A percentile compares a stretch with the other conserved stretches of the same genome.
Evolutionary conservation across 306 rosid species (phyloP).

Genomic region (Begonia peltatifolia): DNA sequence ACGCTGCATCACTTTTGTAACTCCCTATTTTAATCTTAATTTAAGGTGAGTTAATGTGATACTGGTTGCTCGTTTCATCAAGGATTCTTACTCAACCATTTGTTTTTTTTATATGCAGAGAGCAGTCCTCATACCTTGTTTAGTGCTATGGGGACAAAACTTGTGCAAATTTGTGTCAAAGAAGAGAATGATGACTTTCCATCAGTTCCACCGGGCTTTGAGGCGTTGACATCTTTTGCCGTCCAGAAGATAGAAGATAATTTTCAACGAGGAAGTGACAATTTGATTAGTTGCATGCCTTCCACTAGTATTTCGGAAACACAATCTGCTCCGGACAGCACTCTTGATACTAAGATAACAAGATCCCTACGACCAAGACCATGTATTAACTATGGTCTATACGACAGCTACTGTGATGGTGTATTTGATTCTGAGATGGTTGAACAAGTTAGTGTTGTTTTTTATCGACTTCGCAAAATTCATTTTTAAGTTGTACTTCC

Average conservation of each 20-base stretch:
- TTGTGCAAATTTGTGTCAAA: slow-evolving; percentile 60
- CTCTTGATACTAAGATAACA: slow-evolving; percentile 37
- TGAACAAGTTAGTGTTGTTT: slow-evolving; percentile 52
- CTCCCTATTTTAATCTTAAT: not conserved
- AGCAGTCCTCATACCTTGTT: slow-evolving; percentile 12
- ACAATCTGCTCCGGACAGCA: slow-evolving; percentile 27
- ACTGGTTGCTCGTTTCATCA: too few species aligned
- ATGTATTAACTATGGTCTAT: slow-evolving; percentile 43
- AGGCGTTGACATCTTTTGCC: slow-evolving; percentile 44
- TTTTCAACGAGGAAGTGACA: slow-evolving; percentile 32
- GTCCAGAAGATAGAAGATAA: slow-evolving; percentile 20
- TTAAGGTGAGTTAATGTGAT: slow-evolving; percentile 9
- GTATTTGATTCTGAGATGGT: slow-evolving; percentile 49
- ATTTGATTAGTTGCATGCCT: slow-evolving; percentile 24
- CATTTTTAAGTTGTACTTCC: slow-evolving; percentile 4
- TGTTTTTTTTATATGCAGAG: slow-evolving; percentile 6
- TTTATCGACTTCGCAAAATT: slow-evolving; percentile 2
- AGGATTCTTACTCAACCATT: too few species aligned
- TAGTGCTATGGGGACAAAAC: slow-evolving; percentile 77
- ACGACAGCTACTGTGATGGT: slow-evolving; percentile 39
- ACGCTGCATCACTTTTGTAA: too few species aligned
- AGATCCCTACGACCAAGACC: slow-evolving; percentile 65
- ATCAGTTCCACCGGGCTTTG: slow-evolving; percentile 96
- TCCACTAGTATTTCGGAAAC: slow-evolving; percentile 36
- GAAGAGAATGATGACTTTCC: slow-evolving; percentile 94